Evolutionary conservation across 31 red algal species (phyloP).

Genomic region (Bonnemaisonia californica): DNA sequence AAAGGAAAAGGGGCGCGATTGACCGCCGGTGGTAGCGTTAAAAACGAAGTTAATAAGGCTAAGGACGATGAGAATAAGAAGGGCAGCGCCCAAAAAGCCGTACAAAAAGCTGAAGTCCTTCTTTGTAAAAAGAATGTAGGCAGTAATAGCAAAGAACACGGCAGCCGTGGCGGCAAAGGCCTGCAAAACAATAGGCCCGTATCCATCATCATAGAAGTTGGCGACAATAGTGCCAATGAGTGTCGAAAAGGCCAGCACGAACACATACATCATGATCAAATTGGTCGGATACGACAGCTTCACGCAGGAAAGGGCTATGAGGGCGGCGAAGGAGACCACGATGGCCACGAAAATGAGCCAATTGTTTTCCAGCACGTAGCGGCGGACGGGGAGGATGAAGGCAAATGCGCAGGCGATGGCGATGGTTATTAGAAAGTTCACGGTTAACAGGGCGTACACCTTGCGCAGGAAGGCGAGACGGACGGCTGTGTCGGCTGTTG

Average conservation of each 20-base stretch:
- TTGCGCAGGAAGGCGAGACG: slow-evolving; percentile 91
- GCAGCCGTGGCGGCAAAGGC: slow-evolving; percentile 74
- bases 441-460: slow-evolving; percentile 83
- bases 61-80: slow-evolving; percentile 72
- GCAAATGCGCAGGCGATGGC: slow-evolving; percentile 69
- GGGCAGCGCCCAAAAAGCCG: slow-evolving; percentile 61
- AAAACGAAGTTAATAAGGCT: slow-evolving; percentile 65
- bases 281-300: slow-evolving; percentile 60
- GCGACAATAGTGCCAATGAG: slow-evolving; percentile 79
- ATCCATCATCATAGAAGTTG: slow-evolving; percentile 40
- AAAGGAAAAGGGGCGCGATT: slow-evolving; percentile 54
- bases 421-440: slow-evolving; percentile 84
- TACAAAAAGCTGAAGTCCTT: slow-evolving; percentile 92
- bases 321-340: slow-evolving; percentile 37
- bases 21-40: slow-evolving; percentile 30
- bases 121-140: slow-evolving; percentile 73
- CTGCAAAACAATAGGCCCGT: slow-evolving; percentile 74
- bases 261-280: slow-evolving; percentile 68
- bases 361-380: slow-evolving; percentile 35
- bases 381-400: slow-evolving; percentile 52
- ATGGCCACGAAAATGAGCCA: slow-evolving; percentile 73
- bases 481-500: slow-evolving; percentile 56
- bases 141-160: slow-evolving; percentile 67
- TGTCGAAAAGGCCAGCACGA: slow-evolving; percentile 60
- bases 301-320: slow-evolving; percentile 72